These are phyloP conservation scores for button mushroom (Agaricus bisporus) DNA, from an alignment of 768 basidiomycete genomes.

Conservation along the genomic window DNA sequence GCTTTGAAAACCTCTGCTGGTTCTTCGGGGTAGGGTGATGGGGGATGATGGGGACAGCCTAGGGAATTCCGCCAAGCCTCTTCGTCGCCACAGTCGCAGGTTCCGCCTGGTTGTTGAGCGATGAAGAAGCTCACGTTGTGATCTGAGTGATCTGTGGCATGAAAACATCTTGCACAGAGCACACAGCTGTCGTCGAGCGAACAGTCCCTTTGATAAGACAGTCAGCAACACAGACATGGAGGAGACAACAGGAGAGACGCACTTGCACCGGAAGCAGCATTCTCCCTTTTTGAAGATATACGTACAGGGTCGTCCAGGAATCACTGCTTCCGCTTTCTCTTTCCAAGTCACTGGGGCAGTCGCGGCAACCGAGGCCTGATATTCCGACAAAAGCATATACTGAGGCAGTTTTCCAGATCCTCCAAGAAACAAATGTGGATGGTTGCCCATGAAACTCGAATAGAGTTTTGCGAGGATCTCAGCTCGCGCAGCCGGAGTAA, in stretches of 20 bases:
- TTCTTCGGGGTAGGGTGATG: slow-evolving; percentile 35
- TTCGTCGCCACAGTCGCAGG: slow-evolving; percentile 91
- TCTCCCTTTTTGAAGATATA: slow-evolving; percentile 89
- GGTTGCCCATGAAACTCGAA: slow-evolving; percentile 75
- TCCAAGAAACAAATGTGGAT: slow-evolving; percentile 64
- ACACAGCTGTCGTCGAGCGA: slow-evolving; percentile 87
- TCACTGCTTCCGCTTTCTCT: slow-evolving; percentile 47
- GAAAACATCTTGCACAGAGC: slow-evolving; percentile 86
- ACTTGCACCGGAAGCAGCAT: slow-evolving; percentile 93
- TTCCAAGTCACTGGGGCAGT: slow-evolving; percentile 42
- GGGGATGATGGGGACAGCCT: slow-evolving; percentile 72
- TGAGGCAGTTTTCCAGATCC: slow-evolving; percentile 57
- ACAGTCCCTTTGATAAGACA: slow-evolving; percentile 62
- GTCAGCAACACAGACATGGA: slow-evolving; percentile 2
- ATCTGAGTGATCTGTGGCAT: slow-evolving; percentile 74
- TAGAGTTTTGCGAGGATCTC: slow-evolving; percentile 82
- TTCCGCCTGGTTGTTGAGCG: slow-evolving; percentile 85
- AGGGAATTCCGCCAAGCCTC: slow-evolving; percentile 78
- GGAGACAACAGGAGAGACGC: slow-evolving; percentile 25
- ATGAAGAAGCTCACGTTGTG: slow-evolving; percentile 95
- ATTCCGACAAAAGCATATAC: slow-evolving; percentile 61
- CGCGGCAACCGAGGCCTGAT: slow-evolving; percentile 46
- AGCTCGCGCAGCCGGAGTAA: slow-evolving; percentile 66
- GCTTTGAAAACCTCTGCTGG: slow-evolving; percentile 5
- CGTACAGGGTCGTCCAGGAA: slow-evolving; percentile 74